Evolutionary conservation across 805 yeast genomes (phyloP).

Genomic region (Saturnispora besseyi): DNA sequence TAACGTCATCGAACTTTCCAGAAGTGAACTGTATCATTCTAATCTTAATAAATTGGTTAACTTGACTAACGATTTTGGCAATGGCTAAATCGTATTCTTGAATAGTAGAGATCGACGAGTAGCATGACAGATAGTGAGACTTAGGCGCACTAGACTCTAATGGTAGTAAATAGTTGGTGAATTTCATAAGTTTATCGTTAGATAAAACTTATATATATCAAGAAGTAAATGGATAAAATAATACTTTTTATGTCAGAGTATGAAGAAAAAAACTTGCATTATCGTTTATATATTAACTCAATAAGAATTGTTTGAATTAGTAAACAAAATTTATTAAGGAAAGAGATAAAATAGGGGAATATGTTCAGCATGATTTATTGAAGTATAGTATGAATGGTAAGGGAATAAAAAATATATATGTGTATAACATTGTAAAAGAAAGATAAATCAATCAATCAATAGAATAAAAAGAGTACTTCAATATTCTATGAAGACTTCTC

Average conservation of each 20-base stretch:
- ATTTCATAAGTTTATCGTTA: background rate
- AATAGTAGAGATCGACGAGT: background rate
- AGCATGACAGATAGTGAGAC: slow-evolving; percentile 1
- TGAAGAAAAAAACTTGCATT: background rate
- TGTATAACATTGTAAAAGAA: background rate
- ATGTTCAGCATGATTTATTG: no score
- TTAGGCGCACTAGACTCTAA: slow-evolving; percentile 1
- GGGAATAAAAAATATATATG: background rate
- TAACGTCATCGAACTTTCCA: background rate
- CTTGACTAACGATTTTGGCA: background rate
- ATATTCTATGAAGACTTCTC: background rate
- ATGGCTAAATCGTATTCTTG: background rate
- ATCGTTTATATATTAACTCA: no score
- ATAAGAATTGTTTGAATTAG: no score
- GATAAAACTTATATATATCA: background rate
- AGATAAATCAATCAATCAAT: background rate
- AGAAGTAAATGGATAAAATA: no score
- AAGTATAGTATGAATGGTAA: background rate
- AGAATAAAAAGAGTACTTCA: background rate
- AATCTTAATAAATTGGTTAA: background rate
- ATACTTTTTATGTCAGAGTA: background rate
- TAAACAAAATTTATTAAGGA: no score
- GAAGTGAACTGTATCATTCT: background rate
- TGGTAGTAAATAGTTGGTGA: slow-evolving; percentile 4
- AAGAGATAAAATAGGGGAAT: no score